Evolutionary conservation across 169 alveolate species (phyloP), one percentile per base, ranked within the genome.

Genomic region (Babesia bovis): DNA sequence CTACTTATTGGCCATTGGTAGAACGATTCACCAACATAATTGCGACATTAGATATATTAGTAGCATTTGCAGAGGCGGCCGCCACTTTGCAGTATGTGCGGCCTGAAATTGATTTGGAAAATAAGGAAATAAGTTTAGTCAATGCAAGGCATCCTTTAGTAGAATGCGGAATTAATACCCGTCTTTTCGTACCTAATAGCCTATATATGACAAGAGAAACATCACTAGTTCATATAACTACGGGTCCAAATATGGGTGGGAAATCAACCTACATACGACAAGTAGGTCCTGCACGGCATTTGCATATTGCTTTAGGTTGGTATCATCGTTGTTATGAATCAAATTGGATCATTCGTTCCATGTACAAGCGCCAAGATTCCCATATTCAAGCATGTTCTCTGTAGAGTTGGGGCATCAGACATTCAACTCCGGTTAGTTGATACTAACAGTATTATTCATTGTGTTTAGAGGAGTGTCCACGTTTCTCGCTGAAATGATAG

Each of bases 211-310:
- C 83, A 35, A 72, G 93, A 36, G 81, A 91, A 38, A 55, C 86
- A 23, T 85, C 95, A 19, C 85, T 96, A 58, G 77, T 96, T 36
- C 93, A 91, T 57, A 90, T 97, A 45, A 96, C 97, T 33, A 97
- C 99, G 4, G 99, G 99, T n/a, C 99, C 98, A 9, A 97, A 97
- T 74, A 97, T 97, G 99, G 99, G 99, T 32, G 99, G 99, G 28
- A 97, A 97, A 66, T 92, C 97, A 59, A 97, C 99, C 6, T 96
- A 91, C 68, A 94, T 97, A 50, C 87, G 98, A 53, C 95, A 94
- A 85, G 94, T 95, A 7, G 21, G 23, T 9, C 12, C 21, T 28
- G 4, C 7, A 19, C 44, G 19, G 4, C 2, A 23, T 23, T 17
- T 47, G 68, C n/a, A n/a, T n/a, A n/a, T n/a, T n/a, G n/a, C n/a